Conservation (phyloP, 768 basidiomycete genomes). For the Pisolithus tinctorius region DNA sequence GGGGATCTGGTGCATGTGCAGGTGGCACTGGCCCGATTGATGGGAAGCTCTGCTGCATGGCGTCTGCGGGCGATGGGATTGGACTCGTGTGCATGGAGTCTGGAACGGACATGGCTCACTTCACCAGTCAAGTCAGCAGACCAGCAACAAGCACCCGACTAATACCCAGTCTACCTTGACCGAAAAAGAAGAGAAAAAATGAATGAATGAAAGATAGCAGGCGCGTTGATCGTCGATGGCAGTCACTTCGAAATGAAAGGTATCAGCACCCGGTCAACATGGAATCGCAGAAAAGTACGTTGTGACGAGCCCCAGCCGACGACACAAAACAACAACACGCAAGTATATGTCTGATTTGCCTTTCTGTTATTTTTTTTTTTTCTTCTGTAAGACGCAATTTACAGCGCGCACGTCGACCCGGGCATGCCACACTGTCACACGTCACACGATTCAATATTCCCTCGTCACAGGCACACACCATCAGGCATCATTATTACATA, state of each 20-base stretch:
- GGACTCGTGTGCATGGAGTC: constrained; percentile 16
- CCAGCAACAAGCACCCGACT: constrained; percentile 1
- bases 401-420: neutral
- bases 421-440: neutral
- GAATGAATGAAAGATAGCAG: neutral
- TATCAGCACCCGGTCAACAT: constrained; percentile 3
- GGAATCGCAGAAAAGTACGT: neutral
- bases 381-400: constrained; percentile 10
- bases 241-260: constrained; percentile 5
- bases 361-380: neutral
- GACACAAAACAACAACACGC: neutral
- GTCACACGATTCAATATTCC: constrained; percentile 13
- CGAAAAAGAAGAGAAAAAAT: neutral
- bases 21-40: constrained; percentile 2
- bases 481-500: constrained; percentile 7
- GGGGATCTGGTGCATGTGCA: constrained; percentile 9
- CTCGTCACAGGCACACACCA: constrained; percentile 31
- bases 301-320: neutral
- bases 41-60: constrained; percentile 7
- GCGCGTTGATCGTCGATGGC: constrained; percentile 2
- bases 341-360: neutral
- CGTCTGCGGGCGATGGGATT: constrained; percentile 8
- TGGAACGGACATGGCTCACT: constrained; percentile 12
- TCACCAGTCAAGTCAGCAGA: constrained; percentile 3
- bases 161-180: neutral